Percentiles rank a stretch among this genome's conserved stretches.
Conservation (phyloP, 1,284 basidiomycete genomes). For the Neolentinus lepideus region DNA sequence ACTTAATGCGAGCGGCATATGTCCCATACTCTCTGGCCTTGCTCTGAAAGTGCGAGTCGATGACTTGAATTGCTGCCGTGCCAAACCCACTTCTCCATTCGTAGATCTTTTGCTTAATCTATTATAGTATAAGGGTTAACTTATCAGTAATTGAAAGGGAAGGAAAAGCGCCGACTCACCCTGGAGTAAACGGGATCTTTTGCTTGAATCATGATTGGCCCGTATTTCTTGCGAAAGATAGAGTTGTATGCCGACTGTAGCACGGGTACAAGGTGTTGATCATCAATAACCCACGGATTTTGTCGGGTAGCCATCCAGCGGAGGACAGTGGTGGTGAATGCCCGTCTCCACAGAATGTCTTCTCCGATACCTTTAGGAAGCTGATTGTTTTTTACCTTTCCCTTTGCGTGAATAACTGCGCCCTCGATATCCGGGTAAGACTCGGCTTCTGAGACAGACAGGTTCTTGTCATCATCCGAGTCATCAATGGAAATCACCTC, state of each 20-base stretch:
- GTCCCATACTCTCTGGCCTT: neutral
- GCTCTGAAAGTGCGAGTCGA: neutral
- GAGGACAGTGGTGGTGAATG: neutral
- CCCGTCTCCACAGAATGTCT: neutral
- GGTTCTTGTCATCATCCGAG: neutral
- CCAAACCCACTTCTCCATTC: neutral
- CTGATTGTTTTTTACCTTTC: neutral
- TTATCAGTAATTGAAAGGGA: neutral
- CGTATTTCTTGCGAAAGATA: neutral
- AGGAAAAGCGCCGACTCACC: neutral
- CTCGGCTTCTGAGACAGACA: neutral
- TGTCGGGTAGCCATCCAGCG: neutral
- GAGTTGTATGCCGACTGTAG: neutral
- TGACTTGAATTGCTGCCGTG: neutral
- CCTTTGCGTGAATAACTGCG: neutral
- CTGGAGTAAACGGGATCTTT: neutral
- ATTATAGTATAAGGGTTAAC: neutral
- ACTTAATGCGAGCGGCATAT: neutral
- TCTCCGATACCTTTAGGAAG: neutral
- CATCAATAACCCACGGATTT: neutral
- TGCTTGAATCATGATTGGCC: neutral
- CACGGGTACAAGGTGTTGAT: neutral
- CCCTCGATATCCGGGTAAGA: neutral
- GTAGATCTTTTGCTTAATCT: neutral
- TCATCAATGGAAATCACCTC: neutral